Base-by-base conservation (phyloP, 2,329 filamentous ascomycete species). In the Paraphaeosphaeria sporulosa region DNA sequence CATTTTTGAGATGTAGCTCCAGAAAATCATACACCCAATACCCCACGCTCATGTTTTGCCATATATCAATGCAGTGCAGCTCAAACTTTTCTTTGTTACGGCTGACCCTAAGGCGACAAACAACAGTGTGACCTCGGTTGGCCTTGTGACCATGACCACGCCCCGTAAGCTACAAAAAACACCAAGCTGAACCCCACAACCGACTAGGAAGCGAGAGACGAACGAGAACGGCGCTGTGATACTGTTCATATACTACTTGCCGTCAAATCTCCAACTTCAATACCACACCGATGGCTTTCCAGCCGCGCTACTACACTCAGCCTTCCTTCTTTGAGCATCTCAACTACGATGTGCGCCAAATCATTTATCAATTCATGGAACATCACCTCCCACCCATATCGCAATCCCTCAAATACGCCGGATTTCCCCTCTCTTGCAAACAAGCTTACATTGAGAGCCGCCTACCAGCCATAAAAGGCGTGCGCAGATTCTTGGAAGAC, bases 331-430 rank as follows among this genome's bases (percentile, higher is more conserved):
- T 52, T 21, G 50, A 52, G 21, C 50, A 52, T 23, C 36, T 52
- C 21, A 52, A 52, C 17, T 52, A 52, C 21, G 50, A 52, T 52
- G 50, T 52, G 4, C 50, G 50, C 23, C 36, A 52, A 30, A 52
- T 43, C 5, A 43, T 52, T 21, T 52, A 52, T 23, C 34, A 42
- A 17, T 30, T 25, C 21, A 52, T 52, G 34, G 50, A 52, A 43
- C 6, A 52, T 4, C 21, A 52, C n/a, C 50, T 52, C 2, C 50
- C 36, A 21, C 36, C 36, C 23, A 21, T 52, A 19, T 42, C 36
- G 6, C 10, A 52, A 17, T 52, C 50, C 5, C 23, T 30, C 36
- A 21, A 52, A 30, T 52, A 30, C 36, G 21, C 36, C 17, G 36
- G 36, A 12, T 52, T 52, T 21, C 36, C 36, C 15, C 34, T 52